Conservation (phyloP, 345 rosid genomes). For the Lepidium africanum region DNA sequence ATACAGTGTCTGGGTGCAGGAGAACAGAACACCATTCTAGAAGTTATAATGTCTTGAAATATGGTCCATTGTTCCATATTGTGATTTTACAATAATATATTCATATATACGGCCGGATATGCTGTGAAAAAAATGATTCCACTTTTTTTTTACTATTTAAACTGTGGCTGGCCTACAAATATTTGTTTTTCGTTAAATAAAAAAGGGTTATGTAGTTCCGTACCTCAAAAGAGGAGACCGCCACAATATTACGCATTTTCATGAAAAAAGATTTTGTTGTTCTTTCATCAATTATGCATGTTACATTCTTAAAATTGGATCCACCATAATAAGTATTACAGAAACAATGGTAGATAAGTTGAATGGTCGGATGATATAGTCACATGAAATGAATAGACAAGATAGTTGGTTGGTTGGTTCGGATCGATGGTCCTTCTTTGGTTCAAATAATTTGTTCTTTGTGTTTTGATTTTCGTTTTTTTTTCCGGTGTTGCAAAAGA, state of each 20-base stretch:
- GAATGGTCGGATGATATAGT: too few relatives aligned
- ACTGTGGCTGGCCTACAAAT: not conserved
- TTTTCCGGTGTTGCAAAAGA: too few relatives aligned
- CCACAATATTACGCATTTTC: slow-evolving; percentile 11
- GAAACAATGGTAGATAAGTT: too few relatives aligned
- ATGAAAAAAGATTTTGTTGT: not conserved
- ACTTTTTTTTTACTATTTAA: not conserved
- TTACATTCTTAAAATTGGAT: slow-evolving; percentile 1
- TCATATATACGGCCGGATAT: not conserved
- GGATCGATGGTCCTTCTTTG: too few relatives aligned
- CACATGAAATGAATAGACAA: too few relatives aligned
- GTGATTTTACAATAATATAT: not conserved
- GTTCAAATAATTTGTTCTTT: too few relatives aligned
- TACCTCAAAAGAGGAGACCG: slow-evolving; percentile 33
- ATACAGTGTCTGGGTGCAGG: slow-evolving; percentile 23
- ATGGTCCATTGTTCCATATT: not conserved
- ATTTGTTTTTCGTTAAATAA: not conserved
- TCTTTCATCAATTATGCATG: not conserved
- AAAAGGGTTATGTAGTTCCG: not conserved
- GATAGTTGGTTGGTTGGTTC: too few relatives aligned
- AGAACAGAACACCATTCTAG: slow-evolving; percentile 3
- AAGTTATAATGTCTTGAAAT: slow-evolving; percentile 12
- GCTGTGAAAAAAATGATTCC: not conserved
- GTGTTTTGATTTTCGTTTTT: too few relatives aligned
- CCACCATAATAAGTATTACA: not conserved